Evolutionary conservation across 495 filamentous ascomycete genomes (phyloP), one percentile per base, ranked within the genome.

Genomic region (Xylaria telfairii): DNA sequence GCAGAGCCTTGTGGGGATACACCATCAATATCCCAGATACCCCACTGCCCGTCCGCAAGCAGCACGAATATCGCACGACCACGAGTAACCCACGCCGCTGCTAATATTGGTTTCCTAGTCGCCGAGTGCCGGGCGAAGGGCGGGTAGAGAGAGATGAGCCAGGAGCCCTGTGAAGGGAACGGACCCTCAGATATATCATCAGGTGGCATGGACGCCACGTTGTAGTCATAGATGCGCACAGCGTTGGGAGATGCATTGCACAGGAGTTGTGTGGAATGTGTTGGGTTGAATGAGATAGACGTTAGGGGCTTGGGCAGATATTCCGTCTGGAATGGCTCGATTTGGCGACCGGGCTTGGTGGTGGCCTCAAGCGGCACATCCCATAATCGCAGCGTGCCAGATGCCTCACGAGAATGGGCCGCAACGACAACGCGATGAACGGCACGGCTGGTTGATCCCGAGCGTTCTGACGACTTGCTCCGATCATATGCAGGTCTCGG

Each of bases 11-110:
- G 69, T 76, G 82, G 76, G 83, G 90, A 70, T 47, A 88, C 85
- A 1, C 91, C 90, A 74, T 93, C 90, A 39, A 95, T 83, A 80
- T 96, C 93, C 94, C 95, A 98, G 34, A 98, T 89, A 4, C 93
- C 95, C 95, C 95, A 98, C 82, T 96, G 91, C 0, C 94, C 95
- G 78, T 97, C 93, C 6, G 87, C 87, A 15, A 95, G 85, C 9
- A 98, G 84, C 5, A 89, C 87, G 71, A 97, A 82, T 46, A 97
- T 85, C 15, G 91, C 91, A 51, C 87, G 89, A 46, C 94, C 95
- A 53, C 90, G 88, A n/a, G 91, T 83, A 9, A 93, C 88, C 95
- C 95, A 98, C 66, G 92, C 84, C 0, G 93, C 92, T 69, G 90
- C 91, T n/a, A 96, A 82, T 41, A 97, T 87, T 1, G 87, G 87